Percentiles rank a stretch among this genome's conserved stretches.
Conservation (phyloP, 2,329 filamentous ascomycete genomes). For the Aspergillus sclerotialis region DNA sequence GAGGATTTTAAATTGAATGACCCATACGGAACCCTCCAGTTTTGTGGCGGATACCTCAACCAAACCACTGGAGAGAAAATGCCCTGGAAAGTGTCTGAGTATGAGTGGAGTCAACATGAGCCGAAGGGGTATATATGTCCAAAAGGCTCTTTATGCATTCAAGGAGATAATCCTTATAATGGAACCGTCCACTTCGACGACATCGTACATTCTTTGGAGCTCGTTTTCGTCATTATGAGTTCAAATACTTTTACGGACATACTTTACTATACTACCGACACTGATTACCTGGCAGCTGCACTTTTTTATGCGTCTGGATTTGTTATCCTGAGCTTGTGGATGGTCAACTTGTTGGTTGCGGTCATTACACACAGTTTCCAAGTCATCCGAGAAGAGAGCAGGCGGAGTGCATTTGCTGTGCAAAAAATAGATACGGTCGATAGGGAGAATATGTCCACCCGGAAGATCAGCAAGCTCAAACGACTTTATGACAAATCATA, state of each 20-base stretch:
- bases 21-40: constrained; percentile 58
- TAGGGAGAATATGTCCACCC: constrained; percentile 27
- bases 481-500: constrained; percentile 65
- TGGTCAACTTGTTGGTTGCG: constrained; percentile 88
- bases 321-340: constrained; percentile 91
- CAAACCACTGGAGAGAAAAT: constrained; percentile 49
- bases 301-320: constrained; percentile 68
- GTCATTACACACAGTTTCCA: constrained; percentile 99
- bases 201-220: constrained; percentile 80
- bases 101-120: constrained; percentile 43
- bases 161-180: constrained; percentile 71
- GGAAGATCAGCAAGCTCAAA: constrained; percentile 50
- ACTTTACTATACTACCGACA: constrained; percentile 88
- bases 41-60: constrained; percentile 78
- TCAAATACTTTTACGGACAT: constrained; percentile 94
- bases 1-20: constrained; percentile 37
- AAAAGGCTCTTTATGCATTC: constrained; percentile 70
- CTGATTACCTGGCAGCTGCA: constrained; percentile 80
- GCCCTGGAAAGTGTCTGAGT: constrained; percentile 62
- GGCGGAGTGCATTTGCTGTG: constrained; percentile 83
- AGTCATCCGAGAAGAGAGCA: constrained; percentile 94
- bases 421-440: constrained; percentile 53
- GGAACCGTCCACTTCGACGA: constrained; percentile 92
- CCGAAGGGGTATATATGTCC: constrained; percentile 86
- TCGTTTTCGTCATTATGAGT: constrained; percentile 98